Evolutionary conservation across 2,329 filamentous ascomycete genomes (phyloP).

Genomic region (Xylariaceae sp.): DNA sequence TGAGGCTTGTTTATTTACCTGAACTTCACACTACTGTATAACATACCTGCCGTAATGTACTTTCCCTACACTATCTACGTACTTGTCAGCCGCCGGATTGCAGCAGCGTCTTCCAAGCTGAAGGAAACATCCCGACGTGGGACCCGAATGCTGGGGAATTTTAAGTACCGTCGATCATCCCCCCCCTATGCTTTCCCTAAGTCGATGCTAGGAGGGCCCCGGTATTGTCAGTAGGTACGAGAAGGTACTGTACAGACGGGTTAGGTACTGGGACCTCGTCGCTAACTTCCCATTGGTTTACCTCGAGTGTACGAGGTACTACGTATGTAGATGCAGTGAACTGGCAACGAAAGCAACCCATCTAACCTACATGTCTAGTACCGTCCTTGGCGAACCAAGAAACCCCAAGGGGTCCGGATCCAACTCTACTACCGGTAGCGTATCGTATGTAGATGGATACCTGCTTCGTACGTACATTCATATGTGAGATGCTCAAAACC

Average conservation of each 20-base stretch:
- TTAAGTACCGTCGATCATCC: not conserved
- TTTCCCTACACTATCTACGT: not conserved
- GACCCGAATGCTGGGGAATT: slow-evolving; percentile 5
- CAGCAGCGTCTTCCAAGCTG: slow-evolving; percentile 1
- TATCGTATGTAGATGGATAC: too few relatives aligned
- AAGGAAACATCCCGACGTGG: slow-evolving; percentile 8
- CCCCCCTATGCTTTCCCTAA: not conserved
- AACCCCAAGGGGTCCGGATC: not conserved
- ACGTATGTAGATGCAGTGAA: not conserved
- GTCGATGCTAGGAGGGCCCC: not conserved
- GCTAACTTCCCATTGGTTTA: not conserved
- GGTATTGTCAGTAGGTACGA: not conserved
- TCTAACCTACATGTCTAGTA: not conserved
- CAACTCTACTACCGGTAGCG: not conserved
- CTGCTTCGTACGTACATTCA: not conserved
- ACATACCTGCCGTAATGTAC: not conserved
- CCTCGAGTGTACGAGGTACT: not conserved
- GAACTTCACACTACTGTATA: not conserved
- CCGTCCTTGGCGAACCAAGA: not conserved
- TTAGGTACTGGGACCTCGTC: not conserved
- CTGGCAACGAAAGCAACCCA: not conserved
- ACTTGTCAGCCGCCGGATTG: slow-evolving; percentile 8
- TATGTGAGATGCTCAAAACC: not conserved
- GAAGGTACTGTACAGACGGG: not conserved
- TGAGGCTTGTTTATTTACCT: slow-evolving; percentile 3